Conservation (phyloP, 495 filamentous ascomycete genomes). For the Penicillium riverlandense region DNA sequence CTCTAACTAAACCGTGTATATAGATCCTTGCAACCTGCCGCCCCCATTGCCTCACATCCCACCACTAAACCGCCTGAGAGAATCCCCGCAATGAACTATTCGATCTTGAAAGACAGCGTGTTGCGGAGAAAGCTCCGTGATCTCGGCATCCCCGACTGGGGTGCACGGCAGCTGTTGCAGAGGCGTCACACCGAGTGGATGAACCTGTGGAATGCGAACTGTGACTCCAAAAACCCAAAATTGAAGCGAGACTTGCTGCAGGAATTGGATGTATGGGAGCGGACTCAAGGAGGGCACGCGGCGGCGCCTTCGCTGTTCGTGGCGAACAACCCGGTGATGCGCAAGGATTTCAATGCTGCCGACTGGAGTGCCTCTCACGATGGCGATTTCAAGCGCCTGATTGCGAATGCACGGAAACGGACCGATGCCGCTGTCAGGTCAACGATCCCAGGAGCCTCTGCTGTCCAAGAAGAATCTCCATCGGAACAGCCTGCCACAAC, state of each 20-base stretch:
- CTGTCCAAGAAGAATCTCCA: background rate
- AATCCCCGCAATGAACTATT: slow-evolving; percentile 73
- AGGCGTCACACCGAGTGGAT: slow-evolving; percentile 87
- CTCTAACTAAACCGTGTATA: slow-evolving; percentile 6
- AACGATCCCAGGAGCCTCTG: slow-evolving; percentile 20
- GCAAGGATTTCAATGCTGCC: slow-evolving; percentile 75
- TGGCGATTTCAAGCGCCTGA: slow-evolving; percentile 64
- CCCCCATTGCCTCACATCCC: slow-evolving; percentile 3
- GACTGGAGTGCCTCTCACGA: slow-evolving; percentile 70
- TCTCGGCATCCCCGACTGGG: slow-evolving; percentile 69
- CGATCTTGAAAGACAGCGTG: slow-evolving; percentile 64
- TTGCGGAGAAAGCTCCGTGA: slow-evolving; percentile 76
- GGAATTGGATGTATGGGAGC: slow-evolving; percentile 81
- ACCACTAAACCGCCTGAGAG: slow-evolving; percentile 42
- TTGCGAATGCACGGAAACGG: slow-evolving; percentile 58
- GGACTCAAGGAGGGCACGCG: slow-evolving; percentile 50
- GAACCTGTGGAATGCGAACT: slow-evolving; percentile 94
- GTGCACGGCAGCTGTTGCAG: slow-evolving; percentile 59
- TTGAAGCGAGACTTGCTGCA: slow-evolving; percentile 61
- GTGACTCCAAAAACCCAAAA: slow-evolving; percentile 69
- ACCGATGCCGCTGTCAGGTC: slow-evolving; percentile 22
- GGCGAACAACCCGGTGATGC: slow-evolving; percentile 45
- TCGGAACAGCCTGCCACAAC: background rate
- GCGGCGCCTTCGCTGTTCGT: slow-evolving; percentile 10
- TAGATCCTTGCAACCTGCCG: slow-evolving; percentile 17